Percentiles rank a stretch among this genome's conserved stretches.
phyloP scores from a whole-genome alignment of 129 eudicot genomes.

The Erigeron canadensis region DNA sequence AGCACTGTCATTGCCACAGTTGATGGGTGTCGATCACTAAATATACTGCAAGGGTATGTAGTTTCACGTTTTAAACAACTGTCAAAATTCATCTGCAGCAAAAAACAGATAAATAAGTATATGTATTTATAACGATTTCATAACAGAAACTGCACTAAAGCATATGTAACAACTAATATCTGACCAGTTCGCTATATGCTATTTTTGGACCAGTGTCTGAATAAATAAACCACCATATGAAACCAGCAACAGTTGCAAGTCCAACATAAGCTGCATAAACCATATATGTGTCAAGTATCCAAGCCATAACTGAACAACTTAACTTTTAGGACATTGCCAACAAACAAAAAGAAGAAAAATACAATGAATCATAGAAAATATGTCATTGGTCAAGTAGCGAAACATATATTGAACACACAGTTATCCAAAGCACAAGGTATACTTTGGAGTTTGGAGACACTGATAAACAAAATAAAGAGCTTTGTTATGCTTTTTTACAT shows the following conservation, averaged over 20 bases:
- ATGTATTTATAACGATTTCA: constrained; percentile 3
- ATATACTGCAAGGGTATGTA: constrained; percentile 75
- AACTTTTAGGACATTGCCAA: too few species aligned
- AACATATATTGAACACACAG: not conserved
- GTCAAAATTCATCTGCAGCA: constrained; percentile 85
- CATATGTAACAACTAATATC: not conserved
- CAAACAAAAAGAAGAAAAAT: too few species aligned
- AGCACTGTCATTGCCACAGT: constrained; percentile 97
- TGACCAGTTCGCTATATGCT: constrained; percentile 77
- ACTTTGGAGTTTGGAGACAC: not conserved
- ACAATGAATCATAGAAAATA: not conserved
- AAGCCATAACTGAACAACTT: not conserved
- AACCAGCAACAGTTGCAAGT: constrained; percentile 97
- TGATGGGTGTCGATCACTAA: constrained; percentile 93
- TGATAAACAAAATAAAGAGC: not conserved
- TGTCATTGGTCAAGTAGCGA: not conserved
- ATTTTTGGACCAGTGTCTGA: constrained; percentile 89
- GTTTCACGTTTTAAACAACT: constrained; percentile 87
- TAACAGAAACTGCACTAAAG: not conserved
- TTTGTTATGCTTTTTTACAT: not conserved
- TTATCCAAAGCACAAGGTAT: not conserved
- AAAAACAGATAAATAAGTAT: not conserved
- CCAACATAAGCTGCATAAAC: constrained; percentile 87
- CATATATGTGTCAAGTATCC: constrained; percentile 1
- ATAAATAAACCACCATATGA: constrained; percentile 98